These are phyloP conservation scores for Mucor velutinosus DNA, from an alignment of 371 early-diverging fungal species.

Conservation along the genomic window DNA sequence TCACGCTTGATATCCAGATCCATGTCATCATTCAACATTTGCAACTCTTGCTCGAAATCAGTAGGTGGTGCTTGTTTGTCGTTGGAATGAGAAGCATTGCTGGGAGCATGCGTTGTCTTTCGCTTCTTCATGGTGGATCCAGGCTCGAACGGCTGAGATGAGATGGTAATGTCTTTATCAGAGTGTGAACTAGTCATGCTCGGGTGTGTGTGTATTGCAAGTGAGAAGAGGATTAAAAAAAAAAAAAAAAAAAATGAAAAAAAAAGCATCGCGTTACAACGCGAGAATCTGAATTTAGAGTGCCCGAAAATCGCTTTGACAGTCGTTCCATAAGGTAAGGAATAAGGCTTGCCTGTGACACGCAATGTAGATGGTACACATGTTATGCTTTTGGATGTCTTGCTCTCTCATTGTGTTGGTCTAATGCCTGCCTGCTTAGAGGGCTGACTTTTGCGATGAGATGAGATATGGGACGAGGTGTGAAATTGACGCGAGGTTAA, in stretches of 20 bases:
- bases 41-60: constrained; percentile 29
- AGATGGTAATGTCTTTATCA: constrained; percentile 7
- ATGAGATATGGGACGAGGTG: too few relatives aligned
- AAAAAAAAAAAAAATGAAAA: neutral
- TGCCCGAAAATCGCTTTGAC: too few relatives aligned
- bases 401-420: too few relatives aligned
- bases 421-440: too few relatives aligned
- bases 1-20: constrained; percentile 11
- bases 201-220: neutral
- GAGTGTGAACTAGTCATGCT: neutral
- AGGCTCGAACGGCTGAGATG: constrained; percentile 23
- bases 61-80: neutral
- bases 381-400: too few relatives aligned
- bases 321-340: too few relatives aligned
- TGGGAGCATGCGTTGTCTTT: constrained; percentile 3
- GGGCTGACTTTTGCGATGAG: too few relatives aligned
- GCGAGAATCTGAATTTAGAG: neutral
- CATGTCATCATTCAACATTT: constrained; percentile 17
- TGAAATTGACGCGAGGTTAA: too few relatives aligned
- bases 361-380: too few relatives aligned
- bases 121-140: constrained; percentile 18
- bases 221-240: neutral
- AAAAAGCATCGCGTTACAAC: neutral
- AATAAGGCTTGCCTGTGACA: too few relatives aligned
- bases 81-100: neutral